phyloP scores from a whole-genome alignment of 2,329 filamentous ascomycete genomes.

The Neofusicoccum umdonicola region DNA sequence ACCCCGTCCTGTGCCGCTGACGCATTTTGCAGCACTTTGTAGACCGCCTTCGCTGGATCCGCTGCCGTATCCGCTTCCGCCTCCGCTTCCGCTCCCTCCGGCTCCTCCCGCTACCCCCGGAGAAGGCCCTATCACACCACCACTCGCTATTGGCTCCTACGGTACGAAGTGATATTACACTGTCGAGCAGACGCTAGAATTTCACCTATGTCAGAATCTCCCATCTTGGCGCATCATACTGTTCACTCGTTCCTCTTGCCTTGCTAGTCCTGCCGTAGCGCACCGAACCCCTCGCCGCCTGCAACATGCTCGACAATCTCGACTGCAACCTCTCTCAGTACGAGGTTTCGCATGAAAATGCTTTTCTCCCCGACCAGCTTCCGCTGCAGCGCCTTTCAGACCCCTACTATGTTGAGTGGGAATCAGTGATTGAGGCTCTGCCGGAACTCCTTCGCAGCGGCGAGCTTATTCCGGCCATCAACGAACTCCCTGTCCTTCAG shows the following conservation, averaged over 20 bases:
- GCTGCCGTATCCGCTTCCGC: conserved; percentile 8
- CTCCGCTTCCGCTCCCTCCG: conserved; percentile 10
- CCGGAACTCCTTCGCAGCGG: conserved; percentile 73
- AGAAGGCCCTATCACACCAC: conserved; percentile 9
- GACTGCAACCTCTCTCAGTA: conserved; percentile 63
- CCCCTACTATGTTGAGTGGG: conserved; percentile 86
- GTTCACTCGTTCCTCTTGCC: neutral
- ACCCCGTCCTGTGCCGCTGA: neutral
- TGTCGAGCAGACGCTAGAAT: neutral
- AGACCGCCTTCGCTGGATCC: neutral
- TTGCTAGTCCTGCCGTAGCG: neutral
- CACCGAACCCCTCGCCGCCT: neutral
- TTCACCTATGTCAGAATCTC: neutral
- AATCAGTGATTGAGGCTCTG: conserved; percentile 71
- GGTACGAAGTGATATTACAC: conserved; percentile 3
- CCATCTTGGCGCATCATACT: neutral
- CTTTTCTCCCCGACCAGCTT: conserved; percentile 74
- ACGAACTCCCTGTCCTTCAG: conserved; percentile 71
- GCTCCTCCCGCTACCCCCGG: neutral
- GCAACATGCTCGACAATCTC: conserved; percentile 8
- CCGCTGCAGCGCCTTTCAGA: conserved; percentile 73
- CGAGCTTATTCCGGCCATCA: conserved; percentile 68
- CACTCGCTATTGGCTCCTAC: neutral
- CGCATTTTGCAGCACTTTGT: neutral
- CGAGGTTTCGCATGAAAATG: conserved; percentile 70